A percentile compares a stretch with the other conserved stretches of the same genome.
phyloP scores from a whole-genome alignment of 352 stramenopile genomes.

The Globisporangium cylindrosporum region DNA sequence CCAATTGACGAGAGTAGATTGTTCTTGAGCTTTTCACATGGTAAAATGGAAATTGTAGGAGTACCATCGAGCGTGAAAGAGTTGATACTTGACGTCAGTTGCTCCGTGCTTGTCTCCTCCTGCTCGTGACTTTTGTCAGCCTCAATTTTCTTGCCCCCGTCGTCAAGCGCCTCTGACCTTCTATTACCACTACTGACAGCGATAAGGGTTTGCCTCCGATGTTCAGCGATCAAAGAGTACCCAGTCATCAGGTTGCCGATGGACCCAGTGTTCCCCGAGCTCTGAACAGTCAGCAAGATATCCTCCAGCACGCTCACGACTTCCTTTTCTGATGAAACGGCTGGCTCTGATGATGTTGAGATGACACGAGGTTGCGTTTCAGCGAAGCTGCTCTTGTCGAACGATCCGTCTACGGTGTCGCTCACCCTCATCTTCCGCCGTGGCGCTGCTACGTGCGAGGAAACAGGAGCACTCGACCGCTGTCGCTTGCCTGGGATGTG shows the following conservation, averaged over 20 bases:
- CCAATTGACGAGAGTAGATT: background rate
- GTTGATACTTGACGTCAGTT: conserved; percentile 48
- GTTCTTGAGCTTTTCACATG: conserved; percentile 4
- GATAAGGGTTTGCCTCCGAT: background rate
- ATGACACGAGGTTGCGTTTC: background rate
- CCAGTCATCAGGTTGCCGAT: conserved; percentile 7
- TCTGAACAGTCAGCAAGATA: conserved; percentile 32
- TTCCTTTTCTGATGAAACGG: conserved; percentile 10
- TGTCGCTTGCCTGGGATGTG: conserved; percentile 55
- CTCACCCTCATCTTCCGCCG: conserved; percentile 8
- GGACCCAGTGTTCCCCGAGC: background rate
- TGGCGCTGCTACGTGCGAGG: background rate
- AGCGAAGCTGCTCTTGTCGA: background rate
- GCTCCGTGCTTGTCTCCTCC: conserved; percentile 43
- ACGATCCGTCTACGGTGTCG: background rate
- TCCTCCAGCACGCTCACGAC: conserved; percentile 26
- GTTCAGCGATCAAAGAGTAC: conserved; percentile 11
- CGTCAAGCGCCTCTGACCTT: background rate
- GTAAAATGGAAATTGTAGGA: background rate
- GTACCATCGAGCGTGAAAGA: conserved; percentile 35
- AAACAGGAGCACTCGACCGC: conserved; percentile 44
- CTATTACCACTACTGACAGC: background rate
- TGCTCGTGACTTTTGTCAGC: conserved; percentile 22
- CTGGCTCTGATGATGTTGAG: background rate
- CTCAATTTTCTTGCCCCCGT: conserved; percentile 2